A percentile compares a stretch with the other conserved stretches of the same genome.
Conservation (phyloP, 495 filamentous ascomycete species). For the Glarea lozoyensis region DNA sequence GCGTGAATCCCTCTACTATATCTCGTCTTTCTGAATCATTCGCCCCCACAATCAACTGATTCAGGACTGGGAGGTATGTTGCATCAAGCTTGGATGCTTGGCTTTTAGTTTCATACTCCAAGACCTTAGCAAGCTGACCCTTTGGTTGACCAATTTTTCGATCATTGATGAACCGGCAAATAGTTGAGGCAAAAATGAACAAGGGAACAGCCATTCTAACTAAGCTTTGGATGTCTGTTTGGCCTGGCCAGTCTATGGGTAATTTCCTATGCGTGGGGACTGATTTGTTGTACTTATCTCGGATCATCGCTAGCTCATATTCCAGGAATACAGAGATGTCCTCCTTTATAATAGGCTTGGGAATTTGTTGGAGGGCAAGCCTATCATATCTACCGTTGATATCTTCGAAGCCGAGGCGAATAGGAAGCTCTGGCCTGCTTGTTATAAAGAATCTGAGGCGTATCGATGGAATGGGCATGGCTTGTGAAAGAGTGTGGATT, state of each 20-base stretch:
- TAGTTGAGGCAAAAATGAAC: conserved; percentile 36
- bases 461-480: conserved; percentile 14
- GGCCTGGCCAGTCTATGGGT: conserved; percentile 30
- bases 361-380: conserved; percentile 25
- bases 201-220: conserved; percentile 28
- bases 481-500: conserved; percentile 28
- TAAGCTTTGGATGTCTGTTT: conserved; percentile 23
- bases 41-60: conserved; percentile 17
- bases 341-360: conserved; percentile 21
- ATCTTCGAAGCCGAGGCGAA: conserved; percentile 18
- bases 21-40: background rate
- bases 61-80: conserved; percentile 27
- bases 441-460: conserved; percentile 4
- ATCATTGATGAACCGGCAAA: conserved; percentile 27
- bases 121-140: conserved; percentile 17
- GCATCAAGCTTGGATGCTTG: conserved; percentile 22
- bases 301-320: conserved; percentile 13
- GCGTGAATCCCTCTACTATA: conserved; percentile 15
- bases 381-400: conserved; percentile 16
- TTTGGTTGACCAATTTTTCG: conserved; percentile 8
- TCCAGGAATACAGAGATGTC: conserved; percentile 29
- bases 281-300: conserved; percentile 10
- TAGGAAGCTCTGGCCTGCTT: conserved; percentile 21
- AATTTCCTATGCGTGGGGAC: conserved; percentile 2
- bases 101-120: conserved; percentile 19